A percentile compares a stretch with the other conserved stretches of the same genome.
Conservation (phyloP, 768 basidiomycete species). For the Collybiopsis luxurians region DNA sequence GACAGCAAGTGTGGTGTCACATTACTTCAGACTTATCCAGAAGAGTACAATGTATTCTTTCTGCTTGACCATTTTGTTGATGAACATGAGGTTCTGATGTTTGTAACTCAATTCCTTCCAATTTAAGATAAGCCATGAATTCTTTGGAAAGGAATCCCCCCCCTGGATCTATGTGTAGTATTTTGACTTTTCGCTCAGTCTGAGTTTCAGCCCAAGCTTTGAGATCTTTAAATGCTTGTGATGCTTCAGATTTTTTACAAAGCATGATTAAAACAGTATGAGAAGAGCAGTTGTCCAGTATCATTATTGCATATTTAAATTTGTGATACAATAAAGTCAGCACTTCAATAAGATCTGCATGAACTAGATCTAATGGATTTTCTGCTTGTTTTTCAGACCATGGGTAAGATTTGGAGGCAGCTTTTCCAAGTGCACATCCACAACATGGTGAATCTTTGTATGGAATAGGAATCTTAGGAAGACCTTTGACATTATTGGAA, state of each 20-base stretch:
- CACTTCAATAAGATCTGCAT: slow-evolving; percentile 19
- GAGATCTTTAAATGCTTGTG: too few relatives aligned
- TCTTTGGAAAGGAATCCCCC: not conserved
- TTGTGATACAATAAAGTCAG: not conserved
- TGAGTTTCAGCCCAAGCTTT: too few relatives aligned
- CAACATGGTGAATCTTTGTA: slow-evolving; percentile 12
- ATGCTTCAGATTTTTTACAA: not conserved
- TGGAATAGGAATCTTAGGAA: not conserved
- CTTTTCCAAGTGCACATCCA: slow-evolving; percentile 19
- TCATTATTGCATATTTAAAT: not conserved
- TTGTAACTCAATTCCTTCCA: not conserved
- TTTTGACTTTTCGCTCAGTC: too few relatives aligned
- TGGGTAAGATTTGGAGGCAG: slow-evolving; percentile 18
- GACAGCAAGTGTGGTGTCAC: not conserved
- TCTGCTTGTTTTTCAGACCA: slow-evolving; percentile 9
- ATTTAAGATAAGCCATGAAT: not conserved
- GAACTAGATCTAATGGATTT: slow-evolving; percentile 17
- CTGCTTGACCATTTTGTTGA: slow-evolving; percentile 1
- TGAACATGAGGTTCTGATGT: not conserved
- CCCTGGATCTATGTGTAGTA: not conserved
- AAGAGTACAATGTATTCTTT: not conserved
- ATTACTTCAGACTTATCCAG: not conserved
- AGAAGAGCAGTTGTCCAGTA: not conserved
- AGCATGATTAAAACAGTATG: not conserved
- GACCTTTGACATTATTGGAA: not conserved